Evolutionary conservation across 177 flowering plant genomes (phyloP).

Genomic region (Telopea speciosissima): DNA sequence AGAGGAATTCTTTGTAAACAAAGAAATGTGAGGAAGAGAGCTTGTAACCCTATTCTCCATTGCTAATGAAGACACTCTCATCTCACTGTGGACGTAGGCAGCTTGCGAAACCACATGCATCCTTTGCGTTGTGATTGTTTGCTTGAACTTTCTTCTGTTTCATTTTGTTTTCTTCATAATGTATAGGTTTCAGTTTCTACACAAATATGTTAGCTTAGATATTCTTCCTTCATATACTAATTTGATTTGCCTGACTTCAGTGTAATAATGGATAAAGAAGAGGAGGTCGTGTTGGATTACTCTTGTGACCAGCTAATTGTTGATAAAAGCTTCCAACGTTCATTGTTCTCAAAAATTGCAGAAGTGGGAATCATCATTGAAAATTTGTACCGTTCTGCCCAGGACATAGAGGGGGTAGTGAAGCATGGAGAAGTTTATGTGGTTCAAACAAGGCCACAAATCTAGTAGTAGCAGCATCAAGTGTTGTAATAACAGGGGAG

Average conservation of each 20-base stretch:
- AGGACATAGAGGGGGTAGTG: constrained; percentile 35
- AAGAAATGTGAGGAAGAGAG: too few relatives aligned
- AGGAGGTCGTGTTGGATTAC: constrained; percentile 25
- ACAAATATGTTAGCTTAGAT: not conserved
- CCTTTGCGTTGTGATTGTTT: too few relatives aligned
- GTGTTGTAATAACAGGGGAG: too few relatives aligned
- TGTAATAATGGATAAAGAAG: constrained; percentile 29
- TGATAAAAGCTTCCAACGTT: constrained; percentile 22
- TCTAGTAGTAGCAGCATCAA: constrained; percentile 16
- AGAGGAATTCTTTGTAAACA: too few relatives aligned
- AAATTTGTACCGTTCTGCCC: constrained; percentile 23
- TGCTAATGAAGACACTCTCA: too few relatives aligned
- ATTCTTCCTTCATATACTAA: not conserved
- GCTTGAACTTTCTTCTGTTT: too few relatives aligned
- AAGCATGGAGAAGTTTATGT: constrained; percentile 30
- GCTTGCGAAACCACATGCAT: too few relatives aligned
- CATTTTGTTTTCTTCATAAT: too few relatives aligned
- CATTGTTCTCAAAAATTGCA: constrained; percentile 23
- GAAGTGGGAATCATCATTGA: constrained; percentile 26
- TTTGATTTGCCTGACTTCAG: constrained; percentile 11
- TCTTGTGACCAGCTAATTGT: constrained; percentile 20
- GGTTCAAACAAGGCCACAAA: constrained; percentile 31
- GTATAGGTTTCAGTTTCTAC: too few relatives aligned
- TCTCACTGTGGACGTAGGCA: too few relatives aligned
- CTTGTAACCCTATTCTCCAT: too few relatives aligned